phyloP scores from a whole-genome alignment of 352 stramenopile genomes.

The Pythium pyrilobum region DNA sequence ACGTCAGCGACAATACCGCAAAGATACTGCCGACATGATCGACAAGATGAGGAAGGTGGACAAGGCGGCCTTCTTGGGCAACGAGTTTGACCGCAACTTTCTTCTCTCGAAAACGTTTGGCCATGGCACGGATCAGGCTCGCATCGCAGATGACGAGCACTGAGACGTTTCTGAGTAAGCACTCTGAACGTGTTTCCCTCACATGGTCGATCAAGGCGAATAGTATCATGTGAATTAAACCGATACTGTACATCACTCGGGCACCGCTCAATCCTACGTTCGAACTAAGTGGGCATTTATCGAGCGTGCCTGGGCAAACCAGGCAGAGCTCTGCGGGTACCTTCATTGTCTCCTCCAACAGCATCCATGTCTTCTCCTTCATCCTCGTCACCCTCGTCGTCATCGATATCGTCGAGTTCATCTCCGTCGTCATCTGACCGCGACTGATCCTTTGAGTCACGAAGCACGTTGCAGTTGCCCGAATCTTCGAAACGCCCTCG shows the following conservation, averaged over 20 bases:
- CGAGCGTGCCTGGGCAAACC: no score
- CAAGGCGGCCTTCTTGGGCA: constrained; percentile 81
- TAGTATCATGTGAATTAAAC: no score
- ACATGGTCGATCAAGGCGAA: no score
- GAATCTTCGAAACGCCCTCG: constrained; percentile 68
- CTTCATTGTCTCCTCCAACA: no score
- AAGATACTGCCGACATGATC: constrained; percentile 81
- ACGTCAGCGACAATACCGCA: constrained; percentile 56
- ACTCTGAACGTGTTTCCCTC: neutral
- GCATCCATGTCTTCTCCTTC: constrained; percentile 17
- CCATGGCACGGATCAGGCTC: constrained; percentile 53
- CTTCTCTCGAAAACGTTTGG: constrained; percentile 79
- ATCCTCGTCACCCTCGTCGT: constrained; percentile 9
- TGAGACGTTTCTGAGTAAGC: constrained; percentile 14
- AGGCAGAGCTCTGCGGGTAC: no score
- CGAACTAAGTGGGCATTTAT: no score
- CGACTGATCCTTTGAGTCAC: constrained; percentile 27
- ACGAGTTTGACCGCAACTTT: constrained; percentile 81
- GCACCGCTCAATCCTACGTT: neutral
- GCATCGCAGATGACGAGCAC: constrained; percentile 63
- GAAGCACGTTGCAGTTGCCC: constrained; percentile 80
- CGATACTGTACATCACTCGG: constrained; percentile 2
- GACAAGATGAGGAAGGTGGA: constrained; percentile 80
- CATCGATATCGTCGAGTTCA: constrained; percentile 17
- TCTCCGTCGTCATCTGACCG: constrained; percentile 24